Evolutionary conservation across 805 yeast genomes (phyloP).

Genomic region (Barnettozyma populi): DNA sequence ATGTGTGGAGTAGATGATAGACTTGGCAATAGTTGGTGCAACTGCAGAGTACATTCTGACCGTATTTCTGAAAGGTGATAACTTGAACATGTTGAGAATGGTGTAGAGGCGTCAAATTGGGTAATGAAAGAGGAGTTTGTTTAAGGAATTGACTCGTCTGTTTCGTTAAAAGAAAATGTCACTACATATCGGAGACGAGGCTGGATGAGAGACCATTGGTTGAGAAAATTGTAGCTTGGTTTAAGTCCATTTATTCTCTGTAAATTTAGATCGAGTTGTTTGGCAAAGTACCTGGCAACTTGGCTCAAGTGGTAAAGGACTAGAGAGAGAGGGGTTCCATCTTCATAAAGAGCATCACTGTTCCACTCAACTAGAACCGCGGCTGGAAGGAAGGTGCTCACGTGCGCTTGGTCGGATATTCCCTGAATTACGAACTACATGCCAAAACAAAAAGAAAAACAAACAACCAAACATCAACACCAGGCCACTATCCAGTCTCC

Average conservation of each 20-base stretch:
- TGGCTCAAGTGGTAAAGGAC: too few relatives aligned
- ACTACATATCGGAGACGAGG: background rate
- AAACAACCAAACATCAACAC: background rate
- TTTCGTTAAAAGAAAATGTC: background rate
- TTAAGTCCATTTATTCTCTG: too few relatives aligned
- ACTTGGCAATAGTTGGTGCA: conserved; percentile 41
- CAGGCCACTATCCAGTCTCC: background rate
- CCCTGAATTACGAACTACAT: background rate
- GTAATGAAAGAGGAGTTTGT: background rate
- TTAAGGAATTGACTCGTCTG: background rate
- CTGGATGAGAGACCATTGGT: too few relatives aligned
- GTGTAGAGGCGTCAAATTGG: too few relatives aligned
- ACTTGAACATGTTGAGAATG: conserved; percentile 2
- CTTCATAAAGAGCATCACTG: too few relatives aligned
- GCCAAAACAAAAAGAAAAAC: background rate
- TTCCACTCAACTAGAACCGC: background rate
- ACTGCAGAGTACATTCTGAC: conserved; percentile 7
- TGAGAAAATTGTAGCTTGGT: too few relatives aligned
- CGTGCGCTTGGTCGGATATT: background rate
- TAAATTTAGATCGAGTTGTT: too few relatives aligned
- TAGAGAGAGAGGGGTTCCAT: background rate
- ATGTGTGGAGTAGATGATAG: conserved; percentile 61
- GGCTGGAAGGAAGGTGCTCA: background rate
- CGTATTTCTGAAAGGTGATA: conserved; percentile 1
- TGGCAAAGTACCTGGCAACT: too few relatives aligned